phyloP scores from a whole-genome alignment of 495 filamentous ascomycete species.

The Xylaria longipes region DNA sequence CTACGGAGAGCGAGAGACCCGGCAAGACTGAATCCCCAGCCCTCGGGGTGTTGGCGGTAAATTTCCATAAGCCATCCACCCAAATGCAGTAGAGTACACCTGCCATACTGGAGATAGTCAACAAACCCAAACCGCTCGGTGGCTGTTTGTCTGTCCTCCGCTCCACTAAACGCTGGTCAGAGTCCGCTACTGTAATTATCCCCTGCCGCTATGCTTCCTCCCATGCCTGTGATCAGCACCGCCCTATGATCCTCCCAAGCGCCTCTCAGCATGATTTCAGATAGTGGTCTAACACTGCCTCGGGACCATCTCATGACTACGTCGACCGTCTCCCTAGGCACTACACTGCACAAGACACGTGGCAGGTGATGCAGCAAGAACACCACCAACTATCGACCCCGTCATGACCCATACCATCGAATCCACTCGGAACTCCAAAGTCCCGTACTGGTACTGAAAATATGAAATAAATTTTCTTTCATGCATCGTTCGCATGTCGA shows the following conservation, averaged over 20 bases:
- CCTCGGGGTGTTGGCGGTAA: neutral
- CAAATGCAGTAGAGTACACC: neutral
- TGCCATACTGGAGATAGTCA: neutral
- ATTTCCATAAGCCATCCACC: neutral
- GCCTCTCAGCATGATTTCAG: conserved; percentile 12
- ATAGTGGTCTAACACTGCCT: neutral
- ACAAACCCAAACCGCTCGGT: neutral
- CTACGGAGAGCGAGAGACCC: conserved; percentile 20
- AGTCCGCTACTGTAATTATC: neutral
- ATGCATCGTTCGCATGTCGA: conserved; percentile 22
- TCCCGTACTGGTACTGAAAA: conserved; percentile 10
- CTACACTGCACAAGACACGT: conserved; percentile 9
- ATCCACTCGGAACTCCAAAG: conserved; percentile 9
- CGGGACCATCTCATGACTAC: neutral
- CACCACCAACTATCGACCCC: neutral
- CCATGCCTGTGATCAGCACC: conserved; percentile 1
- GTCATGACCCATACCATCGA: neutral
- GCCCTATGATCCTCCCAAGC: conserved; percentile 6
- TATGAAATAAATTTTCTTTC: neutral
- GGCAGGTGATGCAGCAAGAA: neutral
- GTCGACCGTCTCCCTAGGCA: neutral
- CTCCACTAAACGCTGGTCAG: conserved; percentile 7
- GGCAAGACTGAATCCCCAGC: neutral
- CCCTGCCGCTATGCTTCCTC: neutral
- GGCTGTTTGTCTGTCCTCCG: neutral